phyloP scores from a whole-genome alignment of 192 early-diverging fungal genomes.

The Chytriomyces sp. region DNA sequence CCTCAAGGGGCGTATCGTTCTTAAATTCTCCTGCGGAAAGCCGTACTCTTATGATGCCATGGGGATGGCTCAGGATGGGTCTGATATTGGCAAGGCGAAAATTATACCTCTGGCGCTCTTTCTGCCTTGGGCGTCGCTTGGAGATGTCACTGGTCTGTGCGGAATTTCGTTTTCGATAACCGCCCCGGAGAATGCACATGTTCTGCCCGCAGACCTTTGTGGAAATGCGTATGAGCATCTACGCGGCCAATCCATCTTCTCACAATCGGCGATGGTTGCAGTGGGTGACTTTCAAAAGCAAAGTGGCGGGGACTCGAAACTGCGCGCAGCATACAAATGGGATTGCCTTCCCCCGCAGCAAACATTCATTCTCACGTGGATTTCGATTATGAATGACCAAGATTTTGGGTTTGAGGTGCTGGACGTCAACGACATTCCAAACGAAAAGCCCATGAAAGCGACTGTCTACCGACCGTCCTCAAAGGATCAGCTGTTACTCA shows the following conservation, averaged over 20 bases:
- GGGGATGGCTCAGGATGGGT: constrained; percentile 8
- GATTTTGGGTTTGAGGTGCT: constrained; percentile 25
- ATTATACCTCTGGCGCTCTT: constrained; percentile 13
- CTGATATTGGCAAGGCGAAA: constrained; percentile 16
- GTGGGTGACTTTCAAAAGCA: constrained; percentile 4
- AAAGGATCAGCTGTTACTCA: not conserved
- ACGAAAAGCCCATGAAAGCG: not conserved
- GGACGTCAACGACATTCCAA: not conserved
- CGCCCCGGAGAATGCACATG: no score
- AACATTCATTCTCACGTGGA: constrained; percentile 11
- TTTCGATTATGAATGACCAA: constrained; percentile 4
- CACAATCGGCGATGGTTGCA: constrained; percentile 13
- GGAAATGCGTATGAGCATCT: constrained; percentile 1
- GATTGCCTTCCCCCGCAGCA: constrained; percentile 3
- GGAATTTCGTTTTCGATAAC: constrained; percentile 1
- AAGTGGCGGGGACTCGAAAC: not conserved
- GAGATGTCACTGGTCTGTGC: constrained; percentile 10
- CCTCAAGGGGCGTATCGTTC: constrained; percentile 2
- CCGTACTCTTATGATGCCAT: constrained; percentile 19
- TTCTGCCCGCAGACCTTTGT: not conserved
- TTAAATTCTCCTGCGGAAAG: constrained; percentile 8
- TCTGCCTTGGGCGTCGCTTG: constrained; percentile 13
- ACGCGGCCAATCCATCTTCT: not conserved
- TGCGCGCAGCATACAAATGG: constrained; percentile 6
- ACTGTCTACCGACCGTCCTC: not conserved